Base-by-base conservation (phyloP, 2,329 filamentous ascomycete genomes). In the Metarhizium brunneum region DNA sequence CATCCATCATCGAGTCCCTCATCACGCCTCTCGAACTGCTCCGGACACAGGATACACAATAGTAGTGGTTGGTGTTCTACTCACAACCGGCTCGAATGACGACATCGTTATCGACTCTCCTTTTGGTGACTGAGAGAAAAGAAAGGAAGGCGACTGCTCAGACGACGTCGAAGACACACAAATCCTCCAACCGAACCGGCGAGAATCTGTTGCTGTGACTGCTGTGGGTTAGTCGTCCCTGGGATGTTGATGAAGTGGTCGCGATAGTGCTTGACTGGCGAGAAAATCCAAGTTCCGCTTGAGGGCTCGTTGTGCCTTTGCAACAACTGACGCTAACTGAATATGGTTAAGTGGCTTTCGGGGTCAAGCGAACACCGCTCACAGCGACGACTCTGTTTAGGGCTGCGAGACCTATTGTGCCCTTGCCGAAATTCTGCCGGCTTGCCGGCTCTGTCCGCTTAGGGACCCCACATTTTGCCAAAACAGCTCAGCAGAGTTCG, bases 31-130 rank as follows among this genome's bases (percentile, higher is more conserved):
- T 54, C 30, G 48, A 54, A 47, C 51, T 48, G 40, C 54, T 42
- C 29, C 55, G 47, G 57, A 49, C 48, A 53, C 43, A 18, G 53
- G 52, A 50, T 52, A 52, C 43, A 42, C 36, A 29, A 18, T 48
- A 42, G 47, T 36, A n/a, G 14, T 52, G 47, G 50, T 48, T 51
- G 32, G 45, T 50, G 51, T 54, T 52, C 55, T 69, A 86, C 83
- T 85, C 77, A 86, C 84, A 79, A 85, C 82, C 75, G 76, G 73
- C 79, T 86, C 84, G 76, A 86, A 86, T 54, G 56, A 58, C 73
- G 83, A 85, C 83, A 86, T 85, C 72, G 78, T 48, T 82, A 67
- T 63, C 64, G 68, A 73, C 69, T 71, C 64, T 66, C 67, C 62
- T 64, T 59, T 60, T 61, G 63, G 58, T 64, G 63, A 59, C 60